These are phyloP conservation scores for Rhodofomes roseus DNA, from an alignment of 1,284 basidiomycete species.

Conservation along the genomic window DNA sequence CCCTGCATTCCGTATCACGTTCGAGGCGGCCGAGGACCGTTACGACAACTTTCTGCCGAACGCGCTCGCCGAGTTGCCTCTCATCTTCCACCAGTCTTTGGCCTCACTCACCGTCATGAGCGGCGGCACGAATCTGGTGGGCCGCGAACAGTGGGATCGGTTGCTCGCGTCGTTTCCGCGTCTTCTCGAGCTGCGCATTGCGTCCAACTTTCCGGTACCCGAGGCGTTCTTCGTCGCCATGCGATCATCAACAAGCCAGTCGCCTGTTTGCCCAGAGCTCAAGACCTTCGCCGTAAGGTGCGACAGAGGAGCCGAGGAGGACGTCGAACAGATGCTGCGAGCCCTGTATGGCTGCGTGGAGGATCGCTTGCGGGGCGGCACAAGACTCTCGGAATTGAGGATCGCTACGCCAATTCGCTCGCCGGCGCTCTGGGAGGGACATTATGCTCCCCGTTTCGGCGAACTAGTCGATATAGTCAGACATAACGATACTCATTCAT, in stretches of 20 bases:
- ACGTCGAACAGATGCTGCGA: background rate
- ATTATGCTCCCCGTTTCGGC: too few species aligned
- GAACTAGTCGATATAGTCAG: too few species aligned
- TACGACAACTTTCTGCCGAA: background rate
- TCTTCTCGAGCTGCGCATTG: background rate
- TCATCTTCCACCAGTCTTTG: background rate
- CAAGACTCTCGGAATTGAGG: background rate
- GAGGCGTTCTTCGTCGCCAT: background rate
- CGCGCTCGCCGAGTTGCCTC: background rate
- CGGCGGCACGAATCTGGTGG: background rate
- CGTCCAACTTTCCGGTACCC: background rate
- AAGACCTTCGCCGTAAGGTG: background rate
- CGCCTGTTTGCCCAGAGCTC: background rate
- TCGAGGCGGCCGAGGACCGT: background rate
- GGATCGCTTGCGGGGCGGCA: background rate
- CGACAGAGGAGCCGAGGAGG: background rate
- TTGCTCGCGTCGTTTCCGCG: background rate
- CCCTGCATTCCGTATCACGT: background rate
- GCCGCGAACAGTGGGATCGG: background rate
- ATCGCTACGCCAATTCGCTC: too few species aligned
- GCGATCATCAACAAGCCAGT: background rate
- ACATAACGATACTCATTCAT: too few species aligned
- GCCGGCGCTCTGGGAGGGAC: too few species aligned
- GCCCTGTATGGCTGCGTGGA: background rate
- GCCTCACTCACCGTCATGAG: background rate